phyloP scores from a whole-genome alignment of 2,329 filamentous ascomycete species.

The Alternaria solani region DNA sequence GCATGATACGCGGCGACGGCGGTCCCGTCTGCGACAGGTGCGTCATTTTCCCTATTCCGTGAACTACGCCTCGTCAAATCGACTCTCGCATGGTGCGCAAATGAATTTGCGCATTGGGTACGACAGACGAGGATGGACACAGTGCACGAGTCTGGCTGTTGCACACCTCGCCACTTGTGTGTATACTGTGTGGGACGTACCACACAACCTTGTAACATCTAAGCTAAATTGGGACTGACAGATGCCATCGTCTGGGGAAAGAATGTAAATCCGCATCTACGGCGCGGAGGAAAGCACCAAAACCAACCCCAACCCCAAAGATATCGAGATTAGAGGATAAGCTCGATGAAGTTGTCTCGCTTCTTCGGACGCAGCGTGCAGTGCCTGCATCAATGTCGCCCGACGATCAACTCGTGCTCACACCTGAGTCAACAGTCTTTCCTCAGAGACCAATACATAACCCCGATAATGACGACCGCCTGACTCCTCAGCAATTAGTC shows the following conservation, averaged over 20 bases:
- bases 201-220: background rate
- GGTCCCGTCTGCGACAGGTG: conserved; percentile 33
- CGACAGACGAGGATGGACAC: background rate
- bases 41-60: background rate
- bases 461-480: background rate
- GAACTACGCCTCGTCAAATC: background rate
- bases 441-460: background rate
- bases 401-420: conserved; percentile 9
- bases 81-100: background rate
- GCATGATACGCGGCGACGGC: conserved; percentile 23
- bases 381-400: background rate
- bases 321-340: conserved; percentile 41
- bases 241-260: conserved; percentile 28
- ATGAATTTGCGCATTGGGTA: background rate
- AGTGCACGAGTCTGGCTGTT: background rate
- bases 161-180: background rate
- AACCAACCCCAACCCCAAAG: conserved; percentile 7
- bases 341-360: conserved; percentile 38
- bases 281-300: conserved; percentile 17
- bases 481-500: conserved; percentile 19
- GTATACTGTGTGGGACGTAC: background rate
- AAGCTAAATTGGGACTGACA: background rate
- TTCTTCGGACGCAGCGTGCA: conserved; percentile 34
- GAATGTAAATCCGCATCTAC: conserved; percentile 21
- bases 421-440: conserved; percentile 14